Evolutionary conservation across 2,329 filamentous ascomycete genomes (phyloP).

Genomic region (Emergomyces africanus): DNA sequence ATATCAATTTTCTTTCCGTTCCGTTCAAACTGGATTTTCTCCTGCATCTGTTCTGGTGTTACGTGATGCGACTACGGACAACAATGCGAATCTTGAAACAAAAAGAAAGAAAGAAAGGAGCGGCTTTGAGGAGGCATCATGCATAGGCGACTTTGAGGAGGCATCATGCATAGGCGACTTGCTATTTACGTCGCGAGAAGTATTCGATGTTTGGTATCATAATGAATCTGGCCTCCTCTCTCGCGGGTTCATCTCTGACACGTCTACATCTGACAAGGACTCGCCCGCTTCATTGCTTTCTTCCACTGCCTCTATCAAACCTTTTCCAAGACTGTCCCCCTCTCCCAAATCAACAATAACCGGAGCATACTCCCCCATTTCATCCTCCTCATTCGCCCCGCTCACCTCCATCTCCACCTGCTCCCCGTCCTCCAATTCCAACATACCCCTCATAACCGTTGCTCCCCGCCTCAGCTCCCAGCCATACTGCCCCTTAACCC

Average conservation of each 20-base stretch:
- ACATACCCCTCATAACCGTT: slow-evolving; percentile 43
- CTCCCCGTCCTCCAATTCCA: slow-evolving; percentile 52
- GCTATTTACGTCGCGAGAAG: not conserved
- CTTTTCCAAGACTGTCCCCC: not conserved
- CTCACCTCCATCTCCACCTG: slow-evolving; percentile 46
- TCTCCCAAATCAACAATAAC: slow-evolving; percentile 41
- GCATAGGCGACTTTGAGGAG: too few relatives aligned
- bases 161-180: not conserved
- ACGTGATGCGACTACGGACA: not conserved
- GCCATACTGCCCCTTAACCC: slow-evolving; percentile 41
- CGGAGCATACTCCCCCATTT: slow-evolving; percentile 52
- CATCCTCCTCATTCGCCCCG: slow-evolving; percentile 46
- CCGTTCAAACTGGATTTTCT: not conserved
- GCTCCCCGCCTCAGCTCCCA: slow-evolving; percentile 44
- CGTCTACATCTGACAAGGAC: slow-evolving; percentile 1
- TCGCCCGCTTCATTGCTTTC: not conserved
- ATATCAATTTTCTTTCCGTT: not conserved
- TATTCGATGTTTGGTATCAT: not conserved
- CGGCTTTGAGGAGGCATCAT: not conserved
- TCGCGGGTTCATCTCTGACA: not conserved
- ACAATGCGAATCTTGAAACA: not conserved
- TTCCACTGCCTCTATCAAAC: not conserved
- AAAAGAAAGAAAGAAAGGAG: not conserved
- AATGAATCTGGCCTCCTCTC: not conserved
- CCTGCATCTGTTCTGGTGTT: not conserved